These are phyloP conservation scores for Linnemannia schmuckeri DNA, from an alignment of 192 early-diverging fungal species.

Conservation along the genomic window DNA sequence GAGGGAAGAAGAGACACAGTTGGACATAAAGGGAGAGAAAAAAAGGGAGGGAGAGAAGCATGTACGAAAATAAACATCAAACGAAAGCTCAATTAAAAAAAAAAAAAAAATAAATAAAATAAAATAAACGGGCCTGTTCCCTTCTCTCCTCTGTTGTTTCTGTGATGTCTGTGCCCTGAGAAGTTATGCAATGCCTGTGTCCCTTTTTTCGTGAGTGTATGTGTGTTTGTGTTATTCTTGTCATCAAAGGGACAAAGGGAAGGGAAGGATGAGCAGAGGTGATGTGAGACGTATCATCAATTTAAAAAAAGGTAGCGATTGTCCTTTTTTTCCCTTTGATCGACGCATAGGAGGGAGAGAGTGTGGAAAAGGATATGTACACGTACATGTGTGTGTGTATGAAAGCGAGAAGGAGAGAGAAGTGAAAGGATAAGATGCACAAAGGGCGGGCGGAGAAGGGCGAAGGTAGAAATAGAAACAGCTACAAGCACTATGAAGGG, in stretches of 20 bases:
- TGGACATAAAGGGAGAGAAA: background rate
- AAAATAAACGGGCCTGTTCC: background rate
- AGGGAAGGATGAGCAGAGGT: background rate
- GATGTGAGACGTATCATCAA: too few relatives aligned
- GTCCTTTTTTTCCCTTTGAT: background rate
- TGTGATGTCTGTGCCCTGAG: background rate
- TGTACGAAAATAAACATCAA: constrained; percentile 6
- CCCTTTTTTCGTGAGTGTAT: background rate
- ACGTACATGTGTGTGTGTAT: background rate
- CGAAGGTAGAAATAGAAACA: background rate
- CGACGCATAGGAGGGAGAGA: background rate
- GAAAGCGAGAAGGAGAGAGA: background rate
- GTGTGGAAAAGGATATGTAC: background rate
- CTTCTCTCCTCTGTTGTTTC: background rate
- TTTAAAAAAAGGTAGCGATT: background rate
- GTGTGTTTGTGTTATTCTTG: background rate
- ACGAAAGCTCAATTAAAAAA: background rate
- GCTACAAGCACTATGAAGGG: background rate
- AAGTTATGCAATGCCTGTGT: background rate
- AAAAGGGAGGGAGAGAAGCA: background rate
- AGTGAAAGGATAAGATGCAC: background rate
- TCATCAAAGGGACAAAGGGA: background rate
- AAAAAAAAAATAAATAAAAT: too few relatives aligned
- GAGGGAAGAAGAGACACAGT: background rate
- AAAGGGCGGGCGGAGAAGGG: background rate